These are phyloP conservation scores for Rubia occidens DNA, from an alignment of 305 asterid species.

Conservation along the genomic window DNA sequence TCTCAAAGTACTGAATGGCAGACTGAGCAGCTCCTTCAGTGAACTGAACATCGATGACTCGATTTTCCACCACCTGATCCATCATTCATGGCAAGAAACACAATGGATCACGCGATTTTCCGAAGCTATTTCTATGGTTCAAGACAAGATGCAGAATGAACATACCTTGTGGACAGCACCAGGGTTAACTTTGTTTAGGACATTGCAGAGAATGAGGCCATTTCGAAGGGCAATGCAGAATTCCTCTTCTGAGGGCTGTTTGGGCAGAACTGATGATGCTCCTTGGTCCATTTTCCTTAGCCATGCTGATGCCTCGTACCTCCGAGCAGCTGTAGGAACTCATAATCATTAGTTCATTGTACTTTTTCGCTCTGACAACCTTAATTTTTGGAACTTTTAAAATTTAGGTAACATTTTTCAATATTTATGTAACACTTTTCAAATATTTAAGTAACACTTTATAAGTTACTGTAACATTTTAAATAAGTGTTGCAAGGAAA, in stretches of 20 bases:
- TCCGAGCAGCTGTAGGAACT: conserved; percentile 50
- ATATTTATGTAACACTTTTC: too few species aligned
- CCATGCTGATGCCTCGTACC: conserved; percentile 86
- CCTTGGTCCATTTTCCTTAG: conserved; percentile 70
- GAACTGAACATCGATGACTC: conserved; percentile 59
- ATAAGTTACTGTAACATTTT: too few species aligned
- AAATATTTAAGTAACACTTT: too few species aligned
- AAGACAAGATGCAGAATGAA: neutral
- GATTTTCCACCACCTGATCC: conserved; percentile 75
- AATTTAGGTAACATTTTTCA: too few species aligned
- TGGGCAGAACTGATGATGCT: conserved; percentile 55
- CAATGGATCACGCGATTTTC: neutral
- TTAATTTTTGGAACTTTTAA: neutral
- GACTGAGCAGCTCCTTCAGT: conserved; percentile 86
- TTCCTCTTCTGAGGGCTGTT: conserved; percentile 65
- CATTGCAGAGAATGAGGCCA: conserved; percentile 87
- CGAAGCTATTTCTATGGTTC: neutral
- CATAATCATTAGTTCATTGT: neutral
- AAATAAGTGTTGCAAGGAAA: too few species aligned
- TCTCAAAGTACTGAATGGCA: conserved; percentile 89
- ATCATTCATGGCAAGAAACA: conserved; percentile 5
- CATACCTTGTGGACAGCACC: conserved; percentile 77
- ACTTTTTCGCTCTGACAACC: neutral
- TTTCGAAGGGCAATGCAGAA: conserved; percentile 74
- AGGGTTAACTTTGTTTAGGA: conserved; percentile 91